These are phyloP conservation scores for Amanita rubescens DNA, from an alignment of 768 basidiomycete genomes.

Conservation along the genomic window DNA sequence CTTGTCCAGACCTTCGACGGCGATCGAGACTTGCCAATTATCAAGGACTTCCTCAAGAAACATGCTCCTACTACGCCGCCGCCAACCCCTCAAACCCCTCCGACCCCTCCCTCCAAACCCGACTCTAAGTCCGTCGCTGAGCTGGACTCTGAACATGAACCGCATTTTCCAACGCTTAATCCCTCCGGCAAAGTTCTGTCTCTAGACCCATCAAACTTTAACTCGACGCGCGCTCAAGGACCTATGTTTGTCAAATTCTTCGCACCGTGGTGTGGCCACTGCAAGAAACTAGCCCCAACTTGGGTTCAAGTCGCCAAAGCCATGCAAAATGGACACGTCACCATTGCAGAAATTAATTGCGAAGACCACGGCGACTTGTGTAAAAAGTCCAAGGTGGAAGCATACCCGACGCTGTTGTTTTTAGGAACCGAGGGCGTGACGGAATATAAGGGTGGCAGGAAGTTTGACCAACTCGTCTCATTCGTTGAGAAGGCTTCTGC, in stretches of 20 bases:
- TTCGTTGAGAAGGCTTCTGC: slow-evolving; percentile 74
- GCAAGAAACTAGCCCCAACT: slow-evolving; percentile 83
- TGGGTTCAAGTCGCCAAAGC: slow-evolving; percentile 70
- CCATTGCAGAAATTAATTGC: slow-evolving; percentile 85
- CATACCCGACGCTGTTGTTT: slow-evolving; percentile 81
- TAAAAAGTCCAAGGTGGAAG: slow-evolving; percentile 53
- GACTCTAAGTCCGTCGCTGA: slow-evolving; percentile 14
- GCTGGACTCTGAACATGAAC: slow-evolving; percentile 9
- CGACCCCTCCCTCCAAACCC: slow-evolving; percentile 11
- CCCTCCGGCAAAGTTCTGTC: slow-evolving; percentile 29
- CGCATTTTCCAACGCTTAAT: slow-evolving; percentile 22
- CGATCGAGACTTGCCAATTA: slow-evolving; percentile 42
- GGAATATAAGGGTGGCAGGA: slow-evolving; percentile 73
- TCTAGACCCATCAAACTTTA: slow-evolving; percentile 31
- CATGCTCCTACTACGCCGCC: slow-evolving; percentile 25
- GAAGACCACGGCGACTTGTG: slow-evolving; percentile 70
- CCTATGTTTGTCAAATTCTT: slow-evolving; percentile 63
- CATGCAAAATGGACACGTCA: slow-evolving; percentile 59
- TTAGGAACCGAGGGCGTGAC: slow-evolving; percentile 48
- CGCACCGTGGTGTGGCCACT: slow-evolving; percentile 97
- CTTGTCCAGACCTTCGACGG: slow-evolving; percentile 50
- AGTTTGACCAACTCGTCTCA: slow-evolving; percentile 57
- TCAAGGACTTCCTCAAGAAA: slow-evolving; percentile 47
- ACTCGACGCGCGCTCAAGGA: slow-evolving; percentile 28
- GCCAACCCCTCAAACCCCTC: neutral